phyloP scores from a whole-genome alignment of 441 rosid species.

The Croton setiger region DNA sequence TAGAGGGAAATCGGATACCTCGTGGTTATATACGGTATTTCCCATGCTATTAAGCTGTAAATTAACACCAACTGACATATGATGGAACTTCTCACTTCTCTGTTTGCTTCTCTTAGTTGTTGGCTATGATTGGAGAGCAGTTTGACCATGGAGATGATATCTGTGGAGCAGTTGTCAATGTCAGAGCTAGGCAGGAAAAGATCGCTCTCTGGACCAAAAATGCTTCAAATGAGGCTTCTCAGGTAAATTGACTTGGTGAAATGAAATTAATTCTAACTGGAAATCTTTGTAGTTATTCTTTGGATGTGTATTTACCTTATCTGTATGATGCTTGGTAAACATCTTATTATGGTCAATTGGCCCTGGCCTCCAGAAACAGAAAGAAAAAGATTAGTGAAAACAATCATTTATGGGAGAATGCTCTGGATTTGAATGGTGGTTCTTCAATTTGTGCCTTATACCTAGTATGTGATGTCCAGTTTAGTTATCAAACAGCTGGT shows the following conservation, averaged over 20 bases:
- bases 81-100: neutral
- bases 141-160: slow-evolving; percentile 84
- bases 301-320: too few species aligned
- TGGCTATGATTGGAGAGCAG: slow-evolving; percentile 94
- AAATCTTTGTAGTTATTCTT: neutral
- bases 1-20: slow-evolving; percentile 61
- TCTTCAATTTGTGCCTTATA: too few species aligned
- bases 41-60: neutral
- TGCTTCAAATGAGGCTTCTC: slow-evolving; percentile 78
- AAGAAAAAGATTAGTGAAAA: too few species aligned
- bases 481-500: neutral
- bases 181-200: slow-evolving; percentile 65
- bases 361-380: too few species aligned
- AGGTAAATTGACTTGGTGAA: slow-evolving; percentile 48
- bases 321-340: too few species aligned
- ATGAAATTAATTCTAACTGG: neutral
- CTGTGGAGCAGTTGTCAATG: slow-evolving; percentile 84
- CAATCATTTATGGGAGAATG: too few species aligned
- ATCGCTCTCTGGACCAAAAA: slow-evolving; percentile 88
- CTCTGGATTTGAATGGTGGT: too few species aligned
- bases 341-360: too few species aligned
- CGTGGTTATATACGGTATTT: slow-evolving; percentile 75
- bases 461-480: too few species aligned
- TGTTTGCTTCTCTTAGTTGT: slow-evolving; percentile 40
- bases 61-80: neutral